These are phyloP conservation scores for Raffaelea arxii DNA, from an alignment of 2,329 filamentous ascomycete species.

Conservation along the genomic window DNA sequence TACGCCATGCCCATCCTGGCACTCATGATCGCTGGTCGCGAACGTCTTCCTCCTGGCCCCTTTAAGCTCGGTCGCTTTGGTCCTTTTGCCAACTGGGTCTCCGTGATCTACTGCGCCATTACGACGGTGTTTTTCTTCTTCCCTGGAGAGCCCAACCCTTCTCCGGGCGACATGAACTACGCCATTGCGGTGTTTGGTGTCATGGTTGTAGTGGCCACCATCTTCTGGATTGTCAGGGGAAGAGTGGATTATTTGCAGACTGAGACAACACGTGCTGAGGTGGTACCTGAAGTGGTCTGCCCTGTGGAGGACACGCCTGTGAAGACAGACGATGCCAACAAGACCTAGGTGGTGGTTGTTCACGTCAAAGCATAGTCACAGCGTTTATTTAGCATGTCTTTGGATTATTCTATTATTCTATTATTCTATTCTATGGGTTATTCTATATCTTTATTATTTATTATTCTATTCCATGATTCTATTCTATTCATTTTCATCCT, in stretches of 20 bases:
- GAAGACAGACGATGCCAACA: too few species aligned
- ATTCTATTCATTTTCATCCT: too few species aligned
- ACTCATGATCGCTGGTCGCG: constrained; percentile 39
- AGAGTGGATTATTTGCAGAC: constrained; percentile 8
- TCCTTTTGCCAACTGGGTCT: constrained; percentile 9
- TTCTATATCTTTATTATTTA: too few species aligned
- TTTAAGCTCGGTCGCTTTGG: constrained; percentile 7
- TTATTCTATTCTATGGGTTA: too few species aligned
- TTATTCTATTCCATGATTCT: too few species aligned
- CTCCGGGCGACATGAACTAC: constrained; percentile 12
- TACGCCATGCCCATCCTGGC: constrained; percentile 39
- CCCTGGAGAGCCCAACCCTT: constrained; percentile 9
- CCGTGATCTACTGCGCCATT: constrained; percentile 10
- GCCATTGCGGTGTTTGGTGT: constrained; percentile 11
- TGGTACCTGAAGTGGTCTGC: too few species aligned
- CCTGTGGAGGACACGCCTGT: too few species aligned
- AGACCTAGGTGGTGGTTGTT: neutral
- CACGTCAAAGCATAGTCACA: too few species aligned
- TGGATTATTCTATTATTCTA: too few species aligned
- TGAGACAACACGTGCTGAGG: neutral
- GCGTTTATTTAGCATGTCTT: too few species aligned
- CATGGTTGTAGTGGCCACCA: constrained; percentile 10
- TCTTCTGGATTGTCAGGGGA: constrained; percentile 12
- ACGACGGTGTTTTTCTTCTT: constrained; percentile 13
- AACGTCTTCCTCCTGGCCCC: constrained; percentile 34